Percentiles rank a stretch among this genome's conserved stretches.
Conservation (phyloP, 2,329 filamentous ascomycete species). For the Raffaelea deltoideospora region DNA sequence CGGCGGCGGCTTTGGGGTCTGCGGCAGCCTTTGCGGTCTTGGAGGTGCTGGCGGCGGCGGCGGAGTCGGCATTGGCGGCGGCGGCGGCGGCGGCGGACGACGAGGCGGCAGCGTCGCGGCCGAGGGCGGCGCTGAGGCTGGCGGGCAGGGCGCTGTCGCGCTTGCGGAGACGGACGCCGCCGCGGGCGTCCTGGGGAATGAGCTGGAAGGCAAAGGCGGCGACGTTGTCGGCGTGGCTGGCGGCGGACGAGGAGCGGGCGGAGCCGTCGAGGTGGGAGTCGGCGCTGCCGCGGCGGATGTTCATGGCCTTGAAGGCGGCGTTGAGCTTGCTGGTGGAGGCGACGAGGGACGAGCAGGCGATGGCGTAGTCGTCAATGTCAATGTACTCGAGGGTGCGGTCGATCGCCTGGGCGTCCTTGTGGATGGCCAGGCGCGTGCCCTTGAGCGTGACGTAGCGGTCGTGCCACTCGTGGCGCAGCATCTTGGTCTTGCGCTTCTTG, state of each 20-base stretch:
- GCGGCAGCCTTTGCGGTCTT: too few species aligned
- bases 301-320: conserved; percentile 72
- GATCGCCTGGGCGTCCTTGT: conserved; percentile 41
- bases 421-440: conserved; percentile 60
- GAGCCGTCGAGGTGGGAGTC: conserved; percentile 18
- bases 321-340: conserved; percentile 67
- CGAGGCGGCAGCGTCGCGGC: conserved; percentile 1
- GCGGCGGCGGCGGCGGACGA: conserved; percentile 14
- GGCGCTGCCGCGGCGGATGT: conserved; percentile 38
- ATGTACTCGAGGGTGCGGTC: conserved; percentile 59
- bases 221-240: conserved; percentile 29
- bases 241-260: conserved; percentile 9
- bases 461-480: conserved; percentile 87
- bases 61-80: conserved; percentile 1
- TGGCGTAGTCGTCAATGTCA: conserved; percentile 78
- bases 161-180: conserved; percentile 33
- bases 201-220: conserved; percentile 75
- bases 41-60: not conserved
- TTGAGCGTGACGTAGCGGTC: conserved; percentile 81
- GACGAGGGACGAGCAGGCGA: conserved; percentile 65
- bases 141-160: conserved; percentile 27
- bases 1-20: too few species aligned
- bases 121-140: conserved; percentile 12
- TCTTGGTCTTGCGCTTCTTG: conserved; percentile 81
- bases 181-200: conserved; percentile 51